Evolutionary conservation across 805 yeast genomes (phyloP).

Genomic region (Barnettozyma siamensis): DNA sequence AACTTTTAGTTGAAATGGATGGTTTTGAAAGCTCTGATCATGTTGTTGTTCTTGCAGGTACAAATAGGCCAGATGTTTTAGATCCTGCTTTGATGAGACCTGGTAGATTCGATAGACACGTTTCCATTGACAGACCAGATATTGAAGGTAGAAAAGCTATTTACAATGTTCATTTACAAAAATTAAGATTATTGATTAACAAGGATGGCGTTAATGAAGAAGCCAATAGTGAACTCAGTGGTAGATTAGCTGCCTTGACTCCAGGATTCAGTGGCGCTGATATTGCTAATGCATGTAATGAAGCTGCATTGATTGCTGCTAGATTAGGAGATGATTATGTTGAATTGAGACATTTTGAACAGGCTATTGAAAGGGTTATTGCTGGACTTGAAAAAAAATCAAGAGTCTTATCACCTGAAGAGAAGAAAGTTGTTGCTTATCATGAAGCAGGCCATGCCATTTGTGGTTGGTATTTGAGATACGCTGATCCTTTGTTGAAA

Average conservation of each 20-base stretch:
- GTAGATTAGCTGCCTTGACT: slow-evolving; percentile 83
- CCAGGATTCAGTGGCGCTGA: slow-evolving; percentile 97
- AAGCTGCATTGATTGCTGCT: slow-evolving; percentile 91
- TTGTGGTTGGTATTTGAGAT: slow-evolving; percentile 86
- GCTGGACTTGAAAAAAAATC: slow-evolving; percentile 92
- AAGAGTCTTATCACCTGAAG: slow-evolving; percentile 69
- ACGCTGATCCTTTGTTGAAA: slow-evolving; percentile 86
- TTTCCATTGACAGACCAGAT: slow-evolving; percentile 81
- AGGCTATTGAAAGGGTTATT: slow-evolving; percentile 89
- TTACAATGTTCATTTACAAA: slow-evolving; percentile 70
- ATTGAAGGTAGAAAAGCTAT: slow-evolving; percentile 85
- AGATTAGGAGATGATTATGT: slow-evolving; percentile 62
- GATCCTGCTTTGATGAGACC: slow-evolving; percentile 91
- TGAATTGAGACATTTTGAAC: slow-evolving; percentile 71
- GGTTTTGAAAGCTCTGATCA: slow-evolving; percentile 87
- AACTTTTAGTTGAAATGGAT: slow-evolving; percentile 91
- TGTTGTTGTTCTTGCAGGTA: slow-evolving; percentile 91
- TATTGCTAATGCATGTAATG: slow-evolving; percentile 91
- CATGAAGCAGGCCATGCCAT: slow-evolving; percentile 98
- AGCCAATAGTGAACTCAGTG: slow-evolving; percentile 58
- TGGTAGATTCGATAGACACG: slow-evolving; percentile 90
- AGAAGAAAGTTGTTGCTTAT: slow-evolving; percentile 81
- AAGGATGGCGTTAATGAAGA: slow-evolving; percentile 35
- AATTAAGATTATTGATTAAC: slow-evolving; percentile 43
- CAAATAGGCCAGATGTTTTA: slow-evolving; percentile 86